Evolutionary conservation across 495 filamentous ascomycete genomes (phyloP), one percentile per base, ranked within the genome.

Genomic region (Haplographium delicatum): DNA sequence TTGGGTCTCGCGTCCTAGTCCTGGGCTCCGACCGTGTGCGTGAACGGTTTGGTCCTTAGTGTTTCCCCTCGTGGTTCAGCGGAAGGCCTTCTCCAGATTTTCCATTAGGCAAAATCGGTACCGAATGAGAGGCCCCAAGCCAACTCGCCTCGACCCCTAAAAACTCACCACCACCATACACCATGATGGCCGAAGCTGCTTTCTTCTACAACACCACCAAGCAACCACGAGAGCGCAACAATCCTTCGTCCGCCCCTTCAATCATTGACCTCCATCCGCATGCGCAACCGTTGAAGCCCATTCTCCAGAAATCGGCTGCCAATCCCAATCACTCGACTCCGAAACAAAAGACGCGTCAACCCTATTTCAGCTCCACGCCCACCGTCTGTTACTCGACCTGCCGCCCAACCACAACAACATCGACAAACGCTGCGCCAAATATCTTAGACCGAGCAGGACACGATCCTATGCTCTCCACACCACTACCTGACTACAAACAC

Each of bases 391-490:
- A n/a, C 10, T 16, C 30, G 30, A 52, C 37, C 15, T 5, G 2
- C 28, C 38, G 45, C 2, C n/a, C n/a, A n/a, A 19, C 16, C 15
- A 0, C 24, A 8, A 13, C 20, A 30, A 31, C 47, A 48, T 24
- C 51, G 18, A 7, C 49, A 31, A 26, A 43, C n/a, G 9, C 26
- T 43, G 23, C 45, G 4, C 24, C 34, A 15, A 28, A 15, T 4
- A 46, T 35, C 40, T 25, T 34, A 6, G 40, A 41, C 26, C 9
- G 47, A 11, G 8, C 20, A 34, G 22, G n/a, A 41, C 53, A 33
- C 43, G 53, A 56, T 56, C 44, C 44, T 51, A 62, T 62, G 59
- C 58, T 55, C 37, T 54, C 53, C 19, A 57, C 58, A 33, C 58
- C 58, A 22, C 44, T 61, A 11, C 50, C 51, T 31, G 58, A 61